A percentile compares a stretch with the other conserved stretches of the same genome.
phyloP scores from a whole-genome alignment of 345 rosid species.

The Reutealis trisperma region DNA sequence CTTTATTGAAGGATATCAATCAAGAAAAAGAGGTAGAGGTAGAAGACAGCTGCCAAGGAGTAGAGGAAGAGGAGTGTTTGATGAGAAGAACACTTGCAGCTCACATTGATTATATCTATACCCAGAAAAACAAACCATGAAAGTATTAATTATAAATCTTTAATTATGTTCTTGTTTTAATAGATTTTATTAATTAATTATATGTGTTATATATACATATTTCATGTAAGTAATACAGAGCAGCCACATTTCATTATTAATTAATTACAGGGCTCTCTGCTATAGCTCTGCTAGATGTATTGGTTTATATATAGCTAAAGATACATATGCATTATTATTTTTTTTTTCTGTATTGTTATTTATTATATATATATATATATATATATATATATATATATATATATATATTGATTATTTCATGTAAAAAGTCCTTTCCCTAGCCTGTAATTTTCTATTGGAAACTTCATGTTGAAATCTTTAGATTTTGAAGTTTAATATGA shows the following conservation, averaged over 20 bases:
- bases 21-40: not conserved
- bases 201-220: not conserved
- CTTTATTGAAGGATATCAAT: not conserved
- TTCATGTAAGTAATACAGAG: not conserved
- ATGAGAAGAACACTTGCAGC: conserved; percentile 26
- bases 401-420: too few species aligned
- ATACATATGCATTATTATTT: too few species aligned
- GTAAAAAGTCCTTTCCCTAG: too few species aligned
- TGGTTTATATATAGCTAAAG: too few species aligned
- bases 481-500: too few species aligned
- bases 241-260: not conserved
- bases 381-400: too few species aligned
- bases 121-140: conserved; percentile 20
- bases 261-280: not conserved
- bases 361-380: too few species aligned
- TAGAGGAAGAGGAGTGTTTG: conserved; percentile 25
- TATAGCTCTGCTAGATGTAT: not conserved
- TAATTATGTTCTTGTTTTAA: not conserved
- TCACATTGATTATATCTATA: conserved; percentile 23
- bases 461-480: too few species aligned
- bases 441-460: too few species aligned
- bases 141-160: not conserved
- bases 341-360: too few species aligned
- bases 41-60: conserved; percentile 9
- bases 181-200: not conserved